Percentiles rank a stretch among this genome's conserved stretches.
phyloP scores from a whole-genome alignment of 805 yeast genomes.

The Spathaspora sp. region DNA sequence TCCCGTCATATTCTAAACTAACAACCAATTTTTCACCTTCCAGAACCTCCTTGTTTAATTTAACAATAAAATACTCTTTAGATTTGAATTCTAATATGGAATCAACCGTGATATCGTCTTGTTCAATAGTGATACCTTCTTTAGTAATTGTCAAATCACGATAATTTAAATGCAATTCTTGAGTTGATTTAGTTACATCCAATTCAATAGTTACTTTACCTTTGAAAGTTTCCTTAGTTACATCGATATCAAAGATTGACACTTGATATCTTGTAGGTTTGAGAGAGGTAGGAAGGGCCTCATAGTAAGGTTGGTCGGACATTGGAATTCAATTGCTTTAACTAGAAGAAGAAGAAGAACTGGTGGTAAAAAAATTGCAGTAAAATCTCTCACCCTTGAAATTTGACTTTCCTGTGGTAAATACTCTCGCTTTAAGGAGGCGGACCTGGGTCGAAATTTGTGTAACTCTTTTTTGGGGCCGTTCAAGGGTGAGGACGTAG shows the following conservation, averaged over 20 bases:
- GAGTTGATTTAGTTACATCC: conserved; percentile 38
- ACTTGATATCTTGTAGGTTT: conserved; percentile 74
- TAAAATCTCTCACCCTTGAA: neutral
- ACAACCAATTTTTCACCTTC: conserved; percentile 22
- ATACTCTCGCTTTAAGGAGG: no score
- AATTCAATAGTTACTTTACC: conserved; percentile 50
- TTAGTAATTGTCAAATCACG: conserved; percentile 34
- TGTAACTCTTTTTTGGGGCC: neutral
- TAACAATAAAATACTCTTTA: conserved; percentile 61
- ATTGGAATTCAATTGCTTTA: neutral
- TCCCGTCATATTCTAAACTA: conserved; percentile 35
- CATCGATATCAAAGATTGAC: conserved; percentile 56
- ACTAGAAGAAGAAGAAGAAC: neutral
- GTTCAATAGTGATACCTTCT: conserved; percentile 17
- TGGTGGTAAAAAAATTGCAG: neutral
- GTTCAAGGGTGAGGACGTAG: neutral
- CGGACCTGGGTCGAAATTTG: neutral
- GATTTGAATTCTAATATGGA: conserved; percentile 33
- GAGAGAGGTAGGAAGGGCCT: conserved; percentile 59
- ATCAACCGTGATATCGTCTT: conserved; percentile 13
- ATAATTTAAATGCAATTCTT: conserved; percentile 46
- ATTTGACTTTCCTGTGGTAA: neutral
- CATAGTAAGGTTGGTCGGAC: conserved; percentile 25
- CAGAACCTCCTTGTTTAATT: conserved; percentile 38
- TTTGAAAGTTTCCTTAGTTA: conserved; percentile 38